These are phyloP conservation scores for Cryptosporidium parvum DNA, from an alignment of 169 alveolate genomes.

Conservation along the genomic window DNA sequence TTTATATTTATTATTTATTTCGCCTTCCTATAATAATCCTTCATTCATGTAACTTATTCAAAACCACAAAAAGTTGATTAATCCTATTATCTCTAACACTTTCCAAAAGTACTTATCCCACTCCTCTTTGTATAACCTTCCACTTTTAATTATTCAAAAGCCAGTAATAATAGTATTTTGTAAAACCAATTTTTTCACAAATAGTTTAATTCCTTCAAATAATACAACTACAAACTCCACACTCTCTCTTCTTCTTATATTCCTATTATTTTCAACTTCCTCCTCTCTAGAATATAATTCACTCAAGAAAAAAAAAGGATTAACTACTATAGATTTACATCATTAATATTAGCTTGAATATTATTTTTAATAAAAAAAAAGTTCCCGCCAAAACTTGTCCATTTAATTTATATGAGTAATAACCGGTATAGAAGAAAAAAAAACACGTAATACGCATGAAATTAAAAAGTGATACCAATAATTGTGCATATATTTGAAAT, in stretches of 20 bases:
- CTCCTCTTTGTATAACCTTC: neutral
- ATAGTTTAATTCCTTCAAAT: neutral
- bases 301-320: neutral
- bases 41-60: neutral
- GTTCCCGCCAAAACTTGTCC: neutral
- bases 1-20: neutral
- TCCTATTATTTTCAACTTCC: neutral
- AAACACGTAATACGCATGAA: neutral
- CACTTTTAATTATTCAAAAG: neutral
- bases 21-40: neutral
- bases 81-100: neutral
- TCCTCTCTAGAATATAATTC: neutral
- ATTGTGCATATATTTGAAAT: neutral
- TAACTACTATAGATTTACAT: neutral
- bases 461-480: slow-evolving; percentile 27
- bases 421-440: neutral
- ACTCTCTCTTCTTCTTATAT: neutral
- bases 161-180: neutral
- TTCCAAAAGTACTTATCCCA: neutral
- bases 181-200: neutral
- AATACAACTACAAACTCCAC: neutral
- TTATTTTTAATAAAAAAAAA: neutral
- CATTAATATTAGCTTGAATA: neutral
- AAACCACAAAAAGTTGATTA: neutral
- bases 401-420: no score